A percentile compares a stretch with the other conserved stretches of the same genome.
phyloP scores from a whole-genome alignment of 257 asterid species.

The Ilex asprella region DNA sequence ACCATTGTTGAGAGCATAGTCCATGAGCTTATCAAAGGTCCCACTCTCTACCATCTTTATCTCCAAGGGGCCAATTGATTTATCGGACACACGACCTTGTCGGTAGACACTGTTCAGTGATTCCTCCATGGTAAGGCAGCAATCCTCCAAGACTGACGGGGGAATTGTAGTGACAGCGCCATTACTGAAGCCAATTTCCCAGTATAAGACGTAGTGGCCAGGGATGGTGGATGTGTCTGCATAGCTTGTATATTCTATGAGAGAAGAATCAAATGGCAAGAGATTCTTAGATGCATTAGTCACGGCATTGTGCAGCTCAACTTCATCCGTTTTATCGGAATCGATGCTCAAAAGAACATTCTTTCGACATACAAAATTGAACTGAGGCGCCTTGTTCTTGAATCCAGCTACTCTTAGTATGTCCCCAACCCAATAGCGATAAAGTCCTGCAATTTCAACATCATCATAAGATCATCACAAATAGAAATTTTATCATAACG shows the following conservation, averaged over 20 bases:
- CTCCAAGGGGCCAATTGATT: too few relatives aligned
- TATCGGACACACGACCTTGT: slow-evolving; percentile 14
- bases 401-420: slow-evolving; percentile 16
- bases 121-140: slow-evolving; percentile 36
- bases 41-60: slow-evolving; percentile 32
- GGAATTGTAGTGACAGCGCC: slow-evolving; percentile 9
- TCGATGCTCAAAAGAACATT: slow-evolving; percentile 24
- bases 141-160: slow-evolving; percentile 16
- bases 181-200: slow-evolving; percentile 23
- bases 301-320: slow-evolving; percentile 32
- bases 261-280: slow-evolving; percentile 6
- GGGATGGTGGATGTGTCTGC: slow-evolving; percentile 29
- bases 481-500: too few relatives aligned
- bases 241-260: slow-evolving; percentile 30
- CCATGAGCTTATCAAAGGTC: slow-evolving; percentile 43
- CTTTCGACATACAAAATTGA: slow-evolving; percentile 23
- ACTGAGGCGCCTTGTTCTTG: slow-evolving; percentile 30
- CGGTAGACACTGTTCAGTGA: slow-evolving; percentile 34
- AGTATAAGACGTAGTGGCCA: slow-evolving; percentile 34
- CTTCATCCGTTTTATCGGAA: slow-evolving; percentile 35
- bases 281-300: slow-evolving; percentile 21
- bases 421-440: slow-evolving; percentile 41
- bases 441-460: slow-evolving; percentile 17
- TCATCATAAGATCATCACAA: too few relatives aligned
- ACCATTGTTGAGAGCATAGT: slow-evolving; percentile 33